Evolutionary conservation across 2,329 filamentous ascomycete species (phyloP), one percentile per base, ranked within the genome.

Genomic region (Verruconis gallopava): DNA sequence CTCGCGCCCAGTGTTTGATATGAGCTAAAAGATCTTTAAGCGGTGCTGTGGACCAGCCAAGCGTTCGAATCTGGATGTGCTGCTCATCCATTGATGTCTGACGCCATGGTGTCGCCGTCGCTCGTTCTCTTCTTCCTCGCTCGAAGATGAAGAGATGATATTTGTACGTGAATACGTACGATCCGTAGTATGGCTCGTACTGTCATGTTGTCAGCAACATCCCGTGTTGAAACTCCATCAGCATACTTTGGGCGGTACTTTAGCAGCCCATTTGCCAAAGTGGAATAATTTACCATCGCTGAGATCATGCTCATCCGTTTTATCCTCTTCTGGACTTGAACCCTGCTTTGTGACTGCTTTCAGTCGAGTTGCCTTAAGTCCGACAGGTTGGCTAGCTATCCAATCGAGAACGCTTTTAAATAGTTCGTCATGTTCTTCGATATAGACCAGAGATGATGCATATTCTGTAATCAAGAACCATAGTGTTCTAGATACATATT

Each of bases 181-280:
- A 52, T 1, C 68, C 68, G 39, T 64, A 65, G 44, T 67, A 65
- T 1, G 68, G 68, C 44, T 69, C 66, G 44, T 67, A 72, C n/a
- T n/a, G n/a, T n/a, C n/a, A n/a, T n/a, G n/a, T n/a, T n/a, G n/a
- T n/a, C n/a, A n/a, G n/a, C n/a, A n/a, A n/a, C n/a, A n/a, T n/a
- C n/a, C n/a, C n/a, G n/a, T n/a, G n/a, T n/a, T n/a, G n/a, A n/a
- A n/a, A n/a, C n/a, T n/a, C n/a, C n/a, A n/a, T n/a, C n/a, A n/a
- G n/a, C n/a, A n/a, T n/a, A n/a, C n/a, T 3, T 59, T 56, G 1
- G 66, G 66, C 1, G 69, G 69, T 3, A 64, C 58, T 4, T 62
- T 62, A 22, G 65, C 63, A 9, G 60, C 58, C 63, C 65, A 70
- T 45, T 65, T 66, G 44, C 63, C 64, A 49, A 65, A 70, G 47